Evolutionary conservation across 768 basidiomycete genomes (phyloP), one percentile per base, ranked within the genome.

Genomic region (Calvatia gigantea): DNA sequence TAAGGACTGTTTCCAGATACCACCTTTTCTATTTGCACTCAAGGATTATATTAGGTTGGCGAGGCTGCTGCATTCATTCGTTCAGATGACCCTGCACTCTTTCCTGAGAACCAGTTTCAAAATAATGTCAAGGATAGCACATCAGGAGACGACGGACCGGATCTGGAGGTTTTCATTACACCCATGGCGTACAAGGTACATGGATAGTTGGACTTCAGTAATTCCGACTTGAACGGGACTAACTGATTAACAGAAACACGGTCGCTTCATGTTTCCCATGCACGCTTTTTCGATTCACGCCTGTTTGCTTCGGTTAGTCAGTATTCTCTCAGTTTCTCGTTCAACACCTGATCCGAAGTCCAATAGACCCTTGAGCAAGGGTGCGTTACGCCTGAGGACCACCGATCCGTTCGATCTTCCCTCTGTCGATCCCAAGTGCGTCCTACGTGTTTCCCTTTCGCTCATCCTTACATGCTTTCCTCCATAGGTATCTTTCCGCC

Each of bases 31-130:
- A 47, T 15, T 8, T 9, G 43, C 28, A 25, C 31, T 56, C 19
- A 56, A 32, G 9, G 15, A 8, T 29, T 19, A 11, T 7, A 17
- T n/a, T 32, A 78, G 74, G 69, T 69, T 35, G 74, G 70, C 6
- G 83, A 84, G 64, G 70, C 77, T 12, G 81, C 76, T 21, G 83
- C 80, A 0, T 85, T 86, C 61, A 60, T 80, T 23, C 77, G 83
- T 15, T 72, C 77, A 0, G 73, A 73, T 37, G 77, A 85, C 57
- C 72, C 75, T 0, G 58, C 54, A 1, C 65, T 83, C 4, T 81
- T 84, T 65, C 73, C 78, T 0, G 61, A 66, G n/a, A 58, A 51
- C 4, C 61, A 70, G 32, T 70, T 62, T 46, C 69, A 66, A 6
- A 61, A 66, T 11, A 63, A 60, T 9, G 41, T 78, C 35, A 44